Percentiles rank a stretch among this genome's conserved stretches.
phyloP scores from a whole-genome alignment of 2,329 filamentous ascomycete species.

The Pseudopithomyces chartarum region DNA sequence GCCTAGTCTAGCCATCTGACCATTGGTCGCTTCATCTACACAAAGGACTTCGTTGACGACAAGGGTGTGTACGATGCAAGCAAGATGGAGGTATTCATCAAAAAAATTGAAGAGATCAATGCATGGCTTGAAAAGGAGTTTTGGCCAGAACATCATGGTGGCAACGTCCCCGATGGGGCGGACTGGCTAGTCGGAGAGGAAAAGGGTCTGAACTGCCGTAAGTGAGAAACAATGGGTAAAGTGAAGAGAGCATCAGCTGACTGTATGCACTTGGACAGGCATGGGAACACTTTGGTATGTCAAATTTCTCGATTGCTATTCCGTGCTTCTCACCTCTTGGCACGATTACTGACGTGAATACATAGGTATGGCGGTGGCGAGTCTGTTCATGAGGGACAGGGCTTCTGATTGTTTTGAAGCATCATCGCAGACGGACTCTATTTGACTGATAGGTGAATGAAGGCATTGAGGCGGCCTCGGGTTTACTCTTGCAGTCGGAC shows the following conservation, averaged over 20 bases:
- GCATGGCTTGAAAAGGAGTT: conserved; percentile 71
- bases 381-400: conserved; percentile 62
- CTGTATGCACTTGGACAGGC: not conserved
- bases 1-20: conserved; percentile 78
- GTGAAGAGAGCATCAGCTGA: not conserved
- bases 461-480: not conserved
- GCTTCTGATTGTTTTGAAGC: conserved; percentile 42
- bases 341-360: not conserved
- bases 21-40: conserved; percentile 76
- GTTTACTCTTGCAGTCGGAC: no score
- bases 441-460: not conserved
- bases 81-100: conserved; percentile 68
- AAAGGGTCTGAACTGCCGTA: conserved; percentile 75
- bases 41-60: conserved; percentile 58
- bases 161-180: conserved; percentile 56
- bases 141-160: conserved; percentile 61
- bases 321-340: not conserved
- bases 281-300: conserved; percentile 73
- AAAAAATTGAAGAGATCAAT: conserved; percentile 77
- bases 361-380: conserved; percentile 76
- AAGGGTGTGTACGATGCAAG: conserved; percentile 54
- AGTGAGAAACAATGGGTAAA: conserved; percentile 72
- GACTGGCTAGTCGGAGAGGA: conserved; percentile 92
- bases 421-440: not conserved
- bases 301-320: not conserved